Base-by-base conservation (phyloP, 805 yeast species). In the Ogataea siamensis region DNA sequence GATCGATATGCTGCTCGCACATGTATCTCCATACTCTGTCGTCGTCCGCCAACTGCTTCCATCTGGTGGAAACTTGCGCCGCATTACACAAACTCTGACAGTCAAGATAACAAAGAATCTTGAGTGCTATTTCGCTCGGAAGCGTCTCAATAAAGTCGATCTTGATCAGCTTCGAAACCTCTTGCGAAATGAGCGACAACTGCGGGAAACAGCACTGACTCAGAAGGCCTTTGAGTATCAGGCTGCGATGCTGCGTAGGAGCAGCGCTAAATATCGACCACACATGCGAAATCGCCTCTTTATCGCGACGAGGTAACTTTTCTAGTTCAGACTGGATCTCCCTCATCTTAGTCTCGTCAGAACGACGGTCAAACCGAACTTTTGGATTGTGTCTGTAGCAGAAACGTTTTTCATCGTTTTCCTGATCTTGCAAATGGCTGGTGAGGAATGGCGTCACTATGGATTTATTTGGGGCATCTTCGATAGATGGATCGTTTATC, bases 1-100 rank as follows among this genome's bases (percentile, higher is more conserved):
- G 74, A 64, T 93, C 99, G 39, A 93, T 93, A 62, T 93, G 99
- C 64, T 93, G 99, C 58, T 88, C 96, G 58, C 99, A 93, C 88
- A 93, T 83, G 50, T 91, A 89, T 58, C 91, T 93, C 99, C 99
- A 93, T 3, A 93, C 97, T 34, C 94, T 67, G 56, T 93, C 98
- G 58, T 91, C 97, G 61, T 93, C 96, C 1, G 99, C 98, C 42
- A 93, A 67, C 40, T 68, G 67, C 57, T 86, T 80, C 99, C 99
- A 93, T 36, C 75, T 77, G 37, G 78, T 76, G 21, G 89, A 83
- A 2, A 93, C 99, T 64, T 84, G 94, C 0, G 97, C 95, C 0
- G 98, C 96, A 49, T 77, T 81, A 60, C 97, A 89, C 30, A 93
- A 71, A n/a, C 96, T 86, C 36, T 80, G 82, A 63, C 98, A 91